A percentile compares a stretch with the other conserved stretches of the same genome.
These are phyloP conservation scores for Globisporangium paddicum DNA, from an alignment of 352 stramenopile genomes.

Conservation along the genomic window DNA sequence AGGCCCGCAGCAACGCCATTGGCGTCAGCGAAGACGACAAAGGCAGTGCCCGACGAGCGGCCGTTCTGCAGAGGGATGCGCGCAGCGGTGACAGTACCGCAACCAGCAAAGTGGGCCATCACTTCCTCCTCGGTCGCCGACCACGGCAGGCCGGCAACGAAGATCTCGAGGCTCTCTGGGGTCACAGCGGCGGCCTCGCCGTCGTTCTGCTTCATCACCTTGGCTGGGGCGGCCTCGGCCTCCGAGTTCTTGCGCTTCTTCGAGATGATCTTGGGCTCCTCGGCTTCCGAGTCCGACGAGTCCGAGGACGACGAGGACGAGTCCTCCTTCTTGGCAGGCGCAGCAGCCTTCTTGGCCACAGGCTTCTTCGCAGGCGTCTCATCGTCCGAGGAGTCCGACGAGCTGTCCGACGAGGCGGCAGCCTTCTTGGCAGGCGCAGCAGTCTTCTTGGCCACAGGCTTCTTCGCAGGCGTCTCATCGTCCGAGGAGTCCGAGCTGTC, in stretches of 20 bases:
- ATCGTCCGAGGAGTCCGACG: slow-evolving; percentile 60
- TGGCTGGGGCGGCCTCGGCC: slow-evolving; percentile 44
- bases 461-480: slow-evolving; percentile 37
- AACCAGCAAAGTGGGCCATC: slow-evolving; percentile 91
- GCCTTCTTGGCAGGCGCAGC: slow-evolving; percentile 54
- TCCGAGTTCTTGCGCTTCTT: slow-evolving; percentile 87
- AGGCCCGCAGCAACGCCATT: slow-evolving; percentile 81
- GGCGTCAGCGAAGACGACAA: slow-evolving; percentile 87
- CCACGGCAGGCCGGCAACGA: slow-evolving; percentile 96
- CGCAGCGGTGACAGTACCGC: slow-evolving; percentile 82
- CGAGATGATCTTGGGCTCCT: slow-evolving; percentile 57
- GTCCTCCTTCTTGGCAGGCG: slow-evolving; percentile 35
- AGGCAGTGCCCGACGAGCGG: slow-evolving; percentile 92
- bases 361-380: slow-evolving; percentile 36
- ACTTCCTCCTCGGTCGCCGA: slow-evolving; percentile 93
- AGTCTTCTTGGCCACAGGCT: slow-evolving; percentile 21
- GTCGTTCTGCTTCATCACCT: slow-evolving; percentile 75
- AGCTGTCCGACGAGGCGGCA: slow-evolving; percentile 22
- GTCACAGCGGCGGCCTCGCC: slow-evolving; percentile 49
- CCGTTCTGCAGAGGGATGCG: slow-evolving; percentile 90
- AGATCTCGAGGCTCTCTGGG: slow-evolving; percentile 63
- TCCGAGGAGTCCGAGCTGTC: slow-evolving; percentile 29
- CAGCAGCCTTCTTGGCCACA: slow-evolving; percentile 17
- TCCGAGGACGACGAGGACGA: slow-evolving; percentile 26
- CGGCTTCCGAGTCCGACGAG: slow-evolving; percentile 38